Percentiles rank a stretch among this genome's conserved stretches.
Conservation (phyloP, 2,329 filamentous ascomycete species). For the Monosporascus ibericus region DNA sequence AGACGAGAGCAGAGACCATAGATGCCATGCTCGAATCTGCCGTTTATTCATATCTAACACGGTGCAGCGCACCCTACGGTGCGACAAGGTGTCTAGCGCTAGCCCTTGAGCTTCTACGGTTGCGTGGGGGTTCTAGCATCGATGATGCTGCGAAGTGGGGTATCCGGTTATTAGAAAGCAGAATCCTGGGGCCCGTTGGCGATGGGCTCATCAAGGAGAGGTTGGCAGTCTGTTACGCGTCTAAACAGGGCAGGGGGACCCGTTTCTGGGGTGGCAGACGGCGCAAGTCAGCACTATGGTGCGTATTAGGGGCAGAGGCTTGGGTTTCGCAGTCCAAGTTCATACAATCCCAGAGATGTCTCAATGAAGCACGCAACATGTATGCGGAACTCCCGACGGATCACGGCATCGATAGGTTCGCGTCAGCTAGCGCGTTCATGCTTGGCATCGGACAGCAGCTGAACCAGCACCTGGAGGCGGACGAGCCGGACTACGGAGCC, state of each 20-base stretch:
- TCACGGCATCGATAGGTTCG: slow-evolving; percentile 47
- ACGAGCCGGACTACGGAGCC: slow-evolving; percentile 13
- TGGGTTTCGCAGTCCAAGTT: slow-evolving; percentile 77
- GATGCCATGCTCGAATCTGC: slow-evolving; percentile 86
- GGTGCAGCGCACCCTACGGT: slow-evolving; percentile 73
- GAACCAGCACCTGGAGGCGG: slow-evolving; percentile 38
- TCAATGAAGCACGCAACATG: slow-evolving; percentile 60
- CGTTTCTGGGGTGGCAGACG: slow-evolving; percentile 64
- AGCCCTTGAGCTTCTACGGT: slow-evolving; percentile 72
- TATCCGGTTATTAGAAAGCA: slow-evolving; percentile 70
- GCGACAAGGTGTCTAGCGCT: slow-evolving; percentile 73
- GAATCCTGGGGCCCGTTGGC: slow-evolving; percentile 66
- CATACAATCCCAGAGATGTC: slow-evolving; percentile 69
- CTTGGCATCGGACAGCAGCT: slow-evolving; percentile 43
- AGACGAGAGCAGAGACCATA: slow-evolving; percentile 71
- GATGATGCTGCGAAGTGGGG: slow-evolving; percentile 89
- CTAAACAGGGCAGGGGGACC: slow-evolving; percentile 61
- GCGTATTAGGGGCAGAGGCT: slow-evolving; percentile 71
- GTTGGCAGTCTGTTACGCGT: slow-evolving; percentile 75
- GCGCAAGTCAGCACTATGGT: slow-evolving; percentile 88
- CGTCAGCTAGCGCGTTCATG: slow-evolving; percentile 45
- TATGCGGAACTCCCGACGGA: slow-evolving; percentile 46
- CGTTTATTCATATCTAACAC: slow-evolving; percentile 85
- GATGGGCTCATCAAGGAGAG: slow-evolving; percentile 82
- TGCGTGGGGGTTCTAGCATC: slow-evolving; percentile 71